Evolutionary conservation across 2,329 filamentous ascomycete species (phyloP), one percentile per base, ranked within the genome.

Genomic region (Chrysosporium queenslandicum): DNA sequence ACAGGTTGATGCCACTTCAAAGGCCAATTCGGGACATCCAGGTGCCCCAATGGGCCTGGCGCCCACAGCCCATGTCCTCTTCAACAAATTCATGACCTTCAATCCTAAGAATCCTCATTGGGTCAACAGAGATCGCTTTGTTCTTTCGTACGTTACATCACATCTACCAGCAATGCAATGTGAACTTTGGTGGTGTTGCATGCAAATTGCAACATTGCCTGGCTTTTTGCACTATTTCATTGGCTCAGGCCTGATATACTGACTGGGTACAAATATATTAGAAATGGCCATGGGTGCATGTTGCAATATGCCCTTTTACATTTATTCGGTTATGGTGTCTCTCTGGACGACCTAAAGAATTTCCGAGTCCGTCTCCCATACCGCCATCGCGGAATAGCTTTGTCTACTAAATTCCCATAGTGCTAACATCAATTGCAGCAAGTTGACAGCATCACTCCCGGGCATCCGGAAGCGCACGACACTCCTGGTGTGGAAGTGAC

Each of bases 241-340:
- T 42, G 40, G 30, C 18, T 53, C 12, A 21, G 18, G 25, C 25
- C 46, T 16, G n/a, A 21, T 37, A 36, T 50, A 5, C 39, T 37
- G 50, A 20, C 21, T n/a, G 12, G 20, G 1, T 40, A 23, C 49
- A 46, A 23, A 39, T 47, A 43, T 9, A 5, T 5, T 64, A 96
- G 90, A 57, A 98, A 98, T 79, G 92, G 92, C 64, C 92, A 98
- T 77, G 92, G 85, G 64, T 98, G 92, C 82, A 95, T 98, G 90
- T 87, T 98, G 56, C 92, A 96, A 73, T 98, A 98, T 83, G 86
- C 91, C 66, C 81, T 98, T 63, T 86, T 98, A 66, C 92, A 98
- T 78, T 80, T 98, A 53, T 95, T 90, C 74, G 92, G 92, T 71
- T 98, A 94, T 72, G 81, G 75, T 58, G 64, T 98, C 63, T 80